phyloP scores from a whole-genome alignment of 176 grass and related monocot genomes.

The Zea luxurians region DNA sequence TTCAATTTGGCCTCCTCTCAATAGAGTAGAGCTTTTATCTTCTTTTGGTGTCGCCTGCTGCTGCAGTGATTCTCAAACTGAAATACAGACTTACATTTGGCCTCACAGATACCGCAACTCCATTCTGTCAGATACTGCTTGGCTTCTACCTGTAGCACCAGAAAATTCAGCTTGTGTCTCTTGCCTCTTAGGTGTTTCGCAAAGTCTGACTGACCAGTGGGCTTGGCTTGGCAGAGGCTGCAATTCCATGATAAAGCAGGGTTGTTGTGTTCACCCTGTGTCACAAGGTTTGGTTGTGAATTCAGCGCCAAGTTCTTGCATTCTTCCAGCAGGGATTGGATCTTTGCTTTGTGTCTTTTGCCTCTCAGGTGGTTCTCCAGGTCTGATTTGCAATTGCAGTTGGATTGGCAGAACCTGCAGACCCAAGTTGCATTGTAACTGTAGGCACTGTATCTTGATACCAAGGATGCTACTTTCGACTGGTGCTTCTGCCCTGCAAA shows the following conservation, averaged over 20 bases:
- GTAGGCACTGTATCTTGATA: not conserved
- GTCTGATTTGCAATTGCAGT: not conserved
- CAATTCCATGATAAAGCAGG: slow-evolving; percentile 7
- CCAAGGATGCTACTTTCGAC: slow-evolving; percentile 6
- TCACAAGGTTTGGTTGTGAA: not conserved
- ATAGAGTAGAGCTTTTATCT: slow-evolving; percentile 10
- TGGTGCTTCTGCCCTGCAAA: slow-evolving; percentile 37
- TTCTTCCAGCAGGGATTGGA: slow-evolving; percentile 33
- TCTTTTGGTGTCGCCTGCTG: slow-evolving; percentile 22
- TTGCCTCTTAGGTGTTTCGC: not conserved
- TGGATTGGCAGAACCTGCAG: slow-evolving; percentile 35
- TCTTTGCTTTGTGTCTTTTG: slow-evolving; percentile 26
- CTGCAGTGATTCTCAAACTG: slow-evolving; percentile 36
- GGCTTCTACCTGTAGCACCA: not conserved
- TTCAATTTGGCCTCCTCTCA: not conserved
- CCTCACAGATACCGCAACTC: slow-evolving; percentile 20
- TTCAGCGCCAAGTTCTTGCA: not conserved
- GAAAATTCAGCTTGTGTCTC: slow-evolving; percentile 22
- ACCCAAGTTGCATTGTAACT: not conserved
- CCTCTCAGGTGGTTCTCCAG: slow-evolving; percentile 22
- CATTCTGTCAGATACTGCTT: not conserved
- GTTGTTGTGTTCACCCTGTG: not conserved
- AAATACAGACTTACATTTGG: slow-evolving; percentile 23
- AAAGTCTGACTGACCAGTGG: not conserved
- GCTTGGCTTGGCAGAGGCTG: slow-evolving; percentile 20